A percentile compares a stretch with the other conserved stretches of the same genome.
Conservation (phyloP, 768 basidiomycete genomes). For the Dictyophora rubrovolvata region DNA sequence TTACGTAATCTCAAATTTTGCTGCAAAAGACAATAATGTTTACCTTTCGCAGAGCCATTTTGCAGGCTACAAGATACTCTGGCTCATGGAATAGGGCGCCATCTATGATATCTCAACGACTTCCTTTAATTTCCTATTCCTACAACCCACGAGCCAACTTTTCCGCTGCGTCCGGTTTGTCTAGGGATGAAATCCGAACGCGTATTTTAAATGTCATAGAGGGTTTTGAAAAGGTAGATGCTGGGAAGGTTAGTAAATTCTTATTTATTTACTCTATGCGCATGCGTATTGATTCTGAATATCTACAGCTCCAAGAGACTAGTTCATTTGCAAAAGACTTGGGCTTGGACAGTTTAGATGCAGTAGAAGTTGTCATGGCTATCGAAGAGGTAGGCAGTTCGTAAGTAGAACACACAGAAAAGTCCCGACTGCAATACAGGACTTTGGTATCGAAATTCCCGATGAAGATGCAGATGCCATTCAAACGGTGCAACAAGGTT, state of each 20-base stretch:
- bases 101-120: background rate
- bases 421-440: slow-evolving; percentile 34
- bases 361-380: slow-evolving; percentile 98
- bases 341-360: slow-evolving; percentile 90
- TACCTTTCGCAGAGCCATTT: slow-evolving; percentile 2
- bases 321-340: slow-evolving; percentile 74
- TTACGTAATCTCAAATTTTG: background rate
- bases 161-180: slow-evolving; percentile 57
- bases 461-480: slow-evolving; percentile 95
- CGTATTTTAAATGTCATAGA: slow-evolving; percentile 78
- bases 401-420: background rate
- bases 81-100: background rate
- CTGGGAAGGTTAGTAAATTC: slow-evolving; percentile 46
- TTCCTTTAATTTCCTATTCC: background rate
- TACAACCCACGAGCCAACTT: slow-evolving; percentile 35
- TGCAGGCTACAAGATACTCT: background rate
- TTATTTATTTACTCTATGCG: slow-evolving; percentile 9
- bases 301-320: slow-evolving; percentile 47
- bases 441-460: slow-evolving; percentile 96
- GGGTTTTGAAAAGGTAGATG: slow-evolving; percentile 83
- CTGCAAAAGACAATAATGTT: slow-evolving; percentile 3
- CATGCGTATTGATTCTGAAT: background rate
- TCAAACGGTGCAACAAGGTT: slow-evolving; percentile 84
- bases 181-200: slow-evolving; percentile 55
- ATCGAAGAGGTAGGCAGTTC: slow-evolving; percentile 70